These are phyloP conservation scores for Penicillium simplicissimum DNA, from an alignment of 495 filamentous ascomycete species.

Conservation along the genomic window DNA sequence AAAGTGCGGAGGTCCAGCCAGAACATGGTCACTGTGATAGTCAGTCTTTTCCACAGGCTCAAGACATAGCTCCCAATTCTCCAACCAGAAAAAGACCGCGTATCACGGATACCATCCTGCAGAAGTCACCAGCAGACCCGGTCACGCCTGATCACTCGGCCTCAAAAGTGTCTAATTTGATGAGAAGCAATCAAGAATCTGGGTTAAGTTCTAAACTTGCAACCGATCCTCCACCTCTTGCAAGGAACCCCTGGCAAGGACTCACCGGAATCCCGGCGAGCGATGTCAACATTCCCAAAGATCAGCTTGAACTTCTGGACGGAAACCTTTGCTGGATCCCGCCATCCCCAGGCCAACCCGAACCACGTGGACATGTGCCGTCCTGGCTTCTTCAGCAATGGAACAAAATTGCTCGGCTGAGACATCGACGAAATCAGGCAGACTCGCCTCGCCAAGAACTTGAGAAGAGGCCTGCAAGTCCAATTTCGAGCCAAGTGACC, in stretches of 20 bases:
- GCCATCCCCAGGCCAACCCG: conserved; percentile 25
- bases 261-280: conserved; percentile 41
- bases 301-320: conserved; percentile 62
- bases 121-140: background rate
- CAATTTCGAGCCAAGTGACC: conserved; percentile 11
- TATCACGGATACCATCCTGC: background rate
- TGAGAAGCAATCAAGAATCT: background rate
- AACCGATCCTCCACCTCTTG: background rate
- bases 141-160: background rate
- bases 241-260: conserved; percentile 36
- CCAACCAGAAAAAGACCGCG: conserved; percentile 24
- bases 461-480: background rate
- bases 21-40: background rate
- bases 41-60: background rate
- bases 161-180: background rate
- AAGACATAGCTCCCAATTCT: background rate
- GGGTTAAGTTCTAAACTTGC: background rate
- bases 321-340: conserved; percentile 48
- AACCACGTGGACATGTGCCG: conserved; percentile 39
- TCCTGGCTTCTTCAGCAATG: conserved; percentile 34
- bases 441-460: background rate
- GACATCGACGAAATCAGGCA: background rate
- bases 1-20: conserved; percentile 3
- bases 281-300: conserved; percentile 56
- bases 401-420: conserved; percentile 41